Evolutionary conservation across 768 basidiomycete genomes (phyloP), one percentile per base, ranked within the genome.

Genomic region (Mycena vitilis): DNA sequence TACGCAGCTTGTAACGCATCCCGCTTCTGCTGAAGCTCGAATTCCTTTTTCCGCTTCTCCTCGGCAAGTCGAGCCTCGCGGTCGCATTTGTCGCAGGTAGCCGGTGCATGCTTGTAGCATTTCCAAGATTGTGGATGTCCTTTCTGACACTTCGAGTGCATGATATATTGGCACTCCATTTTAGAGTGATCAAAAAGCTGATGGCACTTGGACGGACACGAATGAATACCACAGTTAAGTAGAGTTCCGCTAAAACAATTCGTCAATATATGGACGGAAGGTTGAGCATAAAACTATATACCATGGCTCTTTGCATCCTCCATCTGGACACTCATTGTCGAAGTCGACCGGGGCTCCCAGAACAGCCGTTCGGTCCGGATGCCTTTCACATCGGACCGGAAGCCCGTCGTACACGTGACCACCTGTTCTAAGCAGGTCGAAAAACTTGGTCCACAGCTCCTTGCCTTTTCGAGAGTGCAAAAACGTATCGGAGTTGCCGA

Each of bases 401-500:
- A 92, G 79, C 0, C 91, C 91, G 23, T 84, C 77, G 63, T 87
- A 89, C 6, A 91, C 73, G 65, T 91, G 81, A 0, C 81, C 78
- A 0, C 79, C 80, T 2, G 74, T 57, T 49, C 73, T 73, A 18
- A 92, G 74, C 55, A 88, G 71, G 5, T 73, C 73, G 65, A 92
- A 82, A 8, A 91, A 80, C 10, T 76, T 76, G 0, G 51, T 73
- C 90, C 91, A 92, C 0, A 90, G 42, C 0, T 83, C 81, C 12
- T 78, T 77, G 2, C 87, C 90, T 51, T 86, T 84, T 15, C 82
- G 82, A 9, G 90, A 80, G 2, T 81, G 76, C 55, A 76, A 74
- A 78, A 91, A 92, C 0, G 91, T 92, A 8, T 82, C 69, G 0
- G 85, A 78, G 66, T 92, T 91, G 0, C 91, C 91, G 15, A 93